These are phyloP conservation scores for Backusella tuberculispora DNA, from an alignment of 192 early-diverging fungal species.

Conservation along the genomic window DNA sequence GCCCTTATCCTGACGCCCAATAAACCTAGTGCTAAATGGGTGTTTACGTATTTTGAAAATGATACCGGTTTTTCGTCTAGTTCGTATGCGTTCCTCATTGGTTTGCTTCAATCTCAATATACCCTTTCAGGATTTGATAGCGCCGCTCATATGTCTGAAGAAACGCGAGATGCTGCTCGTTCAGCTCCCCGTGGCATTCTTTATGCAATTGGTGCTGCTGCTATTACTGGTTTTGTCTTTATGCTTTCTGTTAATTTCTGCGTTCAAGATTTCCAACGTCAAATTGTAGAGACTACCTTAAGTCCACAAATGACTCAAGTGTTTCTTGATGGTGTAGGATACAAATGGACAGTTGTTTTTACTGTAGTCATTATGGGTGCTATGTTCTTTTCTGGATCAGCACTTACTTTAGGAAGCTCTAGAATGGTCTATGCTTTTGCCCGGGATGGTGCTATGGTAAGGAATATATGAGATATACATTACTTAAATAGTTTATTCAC, in stretches of 20 bases:
- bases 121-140: constrained; percentile 61
- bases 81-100: constrained; percentile 56
- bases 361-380: constrained; percentile 55
- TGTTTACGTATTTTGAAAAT: constrained; percentile 58
- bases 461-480: no score
- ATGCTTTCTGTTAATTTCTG: constrained; percentile 56
- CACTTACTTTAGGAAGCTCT: constrained; percentile 53
- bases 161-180: constrained; percentile 51
- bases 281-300: constrained; percentile 46
- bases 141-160: constrained; percentile 55
- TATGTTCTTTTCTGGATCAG: constrained; percentile 58
- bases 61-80: constrained; percentile 54
- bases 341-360: constrained; percentile 51
- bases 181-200: constrained; percentile 57
- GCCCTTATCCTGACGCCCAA: constrained; percentile 47
- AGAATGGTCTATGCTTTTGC: constrained; percentile 64
- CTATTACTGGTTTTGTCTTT: constrained; percentile 51
- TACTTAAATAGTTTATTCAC: background rate
- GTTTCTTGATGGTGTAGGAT: constrained; percentile 55
- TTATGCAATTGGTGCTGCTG: constrained; percentile 46
- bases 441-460: constrained; percentile 56
- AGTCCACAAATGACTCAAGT: constrained; percentile 52
- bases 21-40: constrained; percentile 49
- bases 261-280: constrained; percentile 47
- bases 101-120: constrained; percentile 57